These are phyloP conservation scores for Xylariaceae sp. DNA, from an alignment of 2,329 filamentous ascomycete genomes.

Conservation along the genomic window DNA sequence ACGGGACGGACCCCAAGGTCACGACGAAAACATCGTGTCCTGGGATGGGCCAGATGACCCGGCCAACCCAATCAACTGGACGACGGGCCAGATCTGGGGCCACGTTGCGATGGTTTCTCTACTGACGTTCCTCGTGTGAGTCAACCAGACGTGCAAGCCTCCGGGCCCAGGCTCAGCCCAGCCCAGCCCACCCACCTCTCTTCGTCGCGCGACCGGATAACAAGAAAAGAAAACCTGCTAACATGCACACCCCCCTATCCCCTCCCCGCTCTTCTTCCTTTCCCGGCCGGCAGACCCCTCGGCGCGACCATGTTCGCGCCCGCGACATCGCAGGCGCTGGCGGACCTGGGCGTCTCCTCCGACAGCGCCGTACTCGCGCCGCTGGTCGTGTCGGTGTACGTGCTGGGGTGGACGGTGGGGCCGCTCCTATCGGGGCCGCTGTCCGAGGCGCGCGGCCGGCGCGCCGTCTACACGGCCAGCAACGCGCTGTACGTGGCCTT, in stretches of 20 bases:
- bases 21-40: too few species aligned
- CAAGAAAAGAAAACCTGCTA: too few species aligned
- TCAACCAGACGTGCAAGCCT: background rate
- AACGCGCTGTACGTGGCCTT: background rate
- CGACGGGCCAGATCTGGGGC: background rate
- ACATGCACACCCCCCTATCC: too few species aligned
- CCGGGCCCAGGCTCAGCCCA: background rate
- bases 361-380: background rate
- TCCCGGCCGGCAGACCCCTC: background rate
- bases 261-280: too few species aligned
- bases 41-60: too few species aligned
- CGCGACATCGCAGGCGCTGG: background rate
- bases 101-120: background rate
- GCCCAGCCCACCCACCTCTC: too few species aligned
- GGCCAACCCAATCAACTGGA: background rate
- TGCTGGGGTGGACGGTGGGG: background rate
- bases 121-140: background rate
- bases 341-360: background rate
- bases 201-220: background rate
- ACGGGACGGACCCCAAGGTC: too few species aligned
- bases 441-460: conserved; percentile 1
- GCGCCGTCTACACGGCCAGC: background rate
- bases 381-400: background rate
- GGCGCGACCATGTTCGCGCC: background rate
- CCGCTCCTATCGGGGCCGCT: conserved; percentile 1